phyloP scores from a whole-genome alignment of 805 yeast species.

The Kuraishia hungarica region DNA sequence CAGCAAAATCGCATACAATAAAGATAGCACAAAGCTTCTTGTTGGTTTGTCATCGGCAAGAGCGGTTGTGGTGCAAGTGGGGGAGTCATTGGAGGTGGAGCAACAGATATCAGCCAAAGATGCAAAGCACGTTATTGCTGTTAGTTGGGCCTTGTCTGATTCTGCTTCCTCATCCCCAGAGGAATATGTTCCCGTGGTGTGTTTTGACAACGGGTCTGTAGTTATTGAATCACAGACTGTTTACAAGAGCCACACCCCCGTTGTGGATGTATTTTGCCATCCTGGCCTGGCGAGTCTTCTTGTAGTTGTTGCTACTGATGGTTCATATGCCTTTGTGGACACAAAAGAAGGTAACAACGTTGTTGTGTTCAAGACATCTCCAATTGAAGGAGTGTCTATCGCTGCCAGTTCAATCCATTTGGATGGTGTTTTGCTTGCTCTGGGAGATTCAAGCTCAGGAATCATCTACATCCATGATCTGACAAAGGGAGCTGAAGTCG shows the following conservation, averaged over 20 bases:
- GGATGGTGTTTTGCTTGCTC: slow-evolving; percentile 27
- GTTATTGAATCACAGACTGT: not conserved
- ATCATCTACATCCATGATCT: slow-evolving; percentile 30
- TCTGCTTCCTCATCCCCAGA: too few species aligned
- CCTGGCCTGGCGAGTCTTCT: not conserved
- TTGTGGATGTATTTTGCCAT: not conserved
- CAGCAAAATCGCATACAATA: not conserved
- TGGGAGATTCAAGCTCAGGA: slow-evolving; percentile 24
- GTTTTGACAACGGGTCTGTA: not conserved
- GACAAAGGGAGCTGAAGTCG: slow-evolving; percentile 25
- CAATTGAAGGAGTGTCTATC: not conserved
- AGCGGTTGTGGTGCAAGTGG: not conserved
- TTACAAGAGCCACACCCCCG: not conserved
- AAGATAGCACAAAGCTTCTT: not conserved
- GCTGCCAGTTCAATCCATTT: slow-evolving; percentile 15
- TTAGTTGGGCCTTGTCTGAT: not conserved
- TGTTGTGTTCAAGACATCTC: not conserved
- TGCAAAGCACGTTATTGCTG: not conserved
- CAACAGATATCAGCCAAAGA: not conserved
- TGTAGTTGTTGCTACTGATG: not conserved
- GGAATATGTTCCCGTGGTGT: not conserved
- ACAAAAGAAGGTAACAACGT: not conserved
- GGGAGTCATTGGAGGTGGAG: not conserved
- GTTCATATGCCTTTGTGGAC: slow-evolving; percentile 1
- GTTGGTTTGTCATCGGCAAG: not conserved